phyloP scores from a whole-genome alignment of 2,329 filamentous ascomycete species.

The Pseudocercospora macadamiae region DNA sequence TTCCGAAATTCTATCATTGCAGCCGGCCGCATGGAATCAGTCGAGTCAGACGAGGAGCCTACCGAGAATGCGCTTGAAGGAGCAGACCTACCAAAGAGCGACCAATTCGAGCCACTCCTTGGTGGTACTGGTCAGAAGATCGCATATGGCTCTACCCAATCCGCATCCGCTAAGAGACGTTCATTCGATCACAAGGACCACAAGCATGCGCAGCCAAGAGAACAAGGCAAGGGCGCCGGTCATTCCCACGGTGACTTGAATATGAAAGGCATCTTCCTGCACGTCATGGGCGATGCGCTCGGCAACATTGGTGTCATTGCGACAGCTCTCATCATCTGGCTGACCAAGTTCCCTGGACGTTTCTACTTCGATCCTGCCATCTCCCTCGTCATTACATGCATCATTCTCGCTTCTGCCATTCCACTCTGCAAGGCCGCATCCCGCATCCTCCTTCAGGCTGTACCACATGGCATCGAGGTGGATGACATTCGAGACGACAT shows the following conservation, averaged over 20 bases:
- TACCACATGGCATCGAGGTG: conserved; percentile 83
- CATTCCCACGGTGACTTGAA: conserved; percentile 89
- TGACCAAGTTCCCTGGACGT: conserved; percentile 77
- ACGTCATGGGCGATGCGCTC: conserved; percentile 78
- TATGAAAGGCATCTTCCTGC: conserved; percentile 77
- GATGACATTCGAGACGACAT: conserved; percentile 94
- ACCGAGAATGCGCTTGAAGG: conserved; percentile 53
- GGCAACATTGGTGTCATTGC: conserved; percentile 85
- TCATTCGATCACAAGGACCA: conserved; percentile 57
- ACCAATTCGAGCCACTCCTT: conserved; percentile 25
- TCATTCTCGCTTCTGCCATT: conserved; percentile 72
- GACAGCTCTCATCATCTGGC: conserved; percentile 87
- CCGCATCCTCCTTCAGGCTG: conserved; percentile 90
- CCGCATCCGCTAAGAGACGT: conserved; percentile 28
- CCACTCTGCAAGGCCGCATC: conserved; percentile 78
- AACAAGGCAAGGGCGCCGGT: conserved; percentile 60
- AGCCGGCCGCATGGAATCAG: conserved; percentile 67
- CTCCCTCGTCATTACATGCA: conserved; percentile 88
- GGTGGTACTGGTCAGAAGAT: conserved; percentile 38
- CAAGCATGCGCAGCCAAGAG: conserved; percentile 77
- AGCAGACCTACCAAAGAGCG: conserved; percentile 25
- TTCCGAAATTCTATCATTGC: conserved; percentile 92
- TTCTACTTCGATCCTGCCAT: conserved; percentile 90
- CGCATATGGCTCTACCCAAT: conserved; percentile 32
- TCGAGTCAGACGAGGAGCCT: conserved; percentile 57